These are phyloP conservation scores for Hanseniaspora hatyaiensis DNA, from an alignment of 805 yeast genomes.

Conservation along the genomic window DNA sequence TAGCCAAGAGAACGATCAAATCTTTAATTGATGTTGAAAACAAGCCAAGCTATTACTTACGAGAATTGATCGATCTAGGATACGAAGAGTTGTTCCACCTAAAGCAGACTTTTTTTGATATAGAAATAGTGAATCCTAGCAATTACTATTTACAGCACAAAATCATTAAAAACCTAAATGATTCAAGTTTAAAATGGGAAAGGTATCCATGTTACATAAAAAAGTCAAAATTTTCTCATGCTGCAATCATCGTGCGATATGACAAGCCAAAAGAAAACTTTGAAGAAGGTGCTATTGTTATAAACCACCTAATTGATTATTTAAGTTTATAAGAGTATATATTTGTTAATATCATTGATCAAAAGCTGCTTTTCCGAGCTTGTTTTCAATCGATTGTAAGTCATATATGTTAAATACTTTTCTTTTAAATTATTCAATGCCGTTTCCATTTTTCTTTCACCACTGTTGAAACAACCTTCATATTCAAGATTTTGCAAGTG, in stretches of 20 bases:
- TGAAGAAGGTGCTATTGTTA: conserved; percentile 58
- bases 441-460: background rate
- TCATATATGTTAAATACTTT: background rate
- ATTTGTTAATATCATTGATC: background rate
- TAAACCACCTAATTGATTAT: conserved; percentile 39
- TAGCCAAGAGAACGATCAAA: conserved; percentile 12
- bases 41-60: conserved; percentile 25
- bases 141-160: conserved; percentile 32
- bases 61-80: conserved; percentile 25
- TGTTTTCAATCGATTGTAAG: background rate
- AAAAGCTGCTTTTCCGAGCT: background rate
- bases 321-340: background rate
- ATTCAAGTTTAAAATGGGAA: conserved; percentile 42
- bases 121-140: conserved; percentile 29
- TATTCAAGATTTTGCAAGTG: background rate
- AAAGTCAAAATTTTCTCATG: conserved; percentile 58
- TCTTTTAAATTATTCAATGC: background rate
- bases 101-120: conserved; percentile 22
- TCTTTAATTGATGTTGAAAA: conserved; percentile 22
- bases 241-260: conserved; percentile 67
- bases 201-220: conserved; percentile 63
- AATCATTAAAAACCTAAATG: conserved; percentile 48
- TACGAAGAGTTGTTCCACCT: conserved; percentile 20
- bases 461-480: background rate
- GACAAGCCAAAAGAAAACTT: conserved; percentile 37